Evolutionary conservation across 2,329 filamentous ascomycete species (phyloP), one percentile per base, ranked within the genome.

Genomic region (Falciphora oryzae): DNA sequence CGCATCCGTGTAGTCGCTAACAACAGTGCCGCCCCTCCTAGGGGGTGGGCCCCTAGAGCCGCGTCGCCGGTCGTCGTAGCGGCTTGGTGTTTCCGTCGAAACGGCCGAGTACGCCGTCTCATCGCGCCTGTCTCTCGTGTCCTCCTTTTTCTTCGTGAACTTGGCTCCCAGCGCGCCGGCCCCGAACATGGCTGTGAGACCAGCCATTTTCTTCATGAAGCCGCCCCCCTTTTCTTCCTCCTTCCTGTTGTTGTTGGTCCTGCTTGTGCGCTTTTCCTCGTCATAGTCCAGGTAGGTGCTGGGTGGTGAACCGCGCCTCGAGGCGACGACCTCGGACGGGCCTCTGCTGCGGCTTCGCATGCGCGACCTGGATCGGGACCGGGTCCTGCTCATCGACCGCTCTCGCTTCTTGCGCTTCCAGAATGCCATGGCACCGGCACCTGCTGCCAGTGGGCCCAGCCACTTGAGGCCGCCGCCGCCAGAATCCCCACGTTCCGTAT

Each of bases 81-180:
- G 79, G 67, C 81, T 81, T 4, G 85, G 86, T 1, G 85, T 88
- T 64, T 88, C 85, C 0, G 82, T 86, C 2, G 83, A 82, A 2
- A 89, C 85, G 4, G 84, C 85, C 16, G 86, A 87, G 69, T 88
- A 87, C 60, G 89, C 85, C 61, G 62, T 44, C 4, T 88, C 85
- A 28, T 79, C 78, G 16, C 76, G 73, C 63, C 73, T 75, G 56
- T 75, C 76, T 29, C 82, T 77, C 64, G 18, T 53, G 44, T 82
- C 80, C 64, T 75, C 76, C 32, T 82, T 77, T 64, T 82, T 81
- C 65, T 82, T 84, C 71, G 84, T 82, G 62, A 86, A 78, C 59
- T 80, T 85, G 66, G 85, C 87, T 3, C 84, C 80, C 22, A 92
- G 75, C 35, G 85, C 85, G 25, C 84, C 85, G 10, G 83, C 87